Base-by-base conservation (phyloP, 768 basidiomycete genomes). In the Phylloporus sp. region DNA sequence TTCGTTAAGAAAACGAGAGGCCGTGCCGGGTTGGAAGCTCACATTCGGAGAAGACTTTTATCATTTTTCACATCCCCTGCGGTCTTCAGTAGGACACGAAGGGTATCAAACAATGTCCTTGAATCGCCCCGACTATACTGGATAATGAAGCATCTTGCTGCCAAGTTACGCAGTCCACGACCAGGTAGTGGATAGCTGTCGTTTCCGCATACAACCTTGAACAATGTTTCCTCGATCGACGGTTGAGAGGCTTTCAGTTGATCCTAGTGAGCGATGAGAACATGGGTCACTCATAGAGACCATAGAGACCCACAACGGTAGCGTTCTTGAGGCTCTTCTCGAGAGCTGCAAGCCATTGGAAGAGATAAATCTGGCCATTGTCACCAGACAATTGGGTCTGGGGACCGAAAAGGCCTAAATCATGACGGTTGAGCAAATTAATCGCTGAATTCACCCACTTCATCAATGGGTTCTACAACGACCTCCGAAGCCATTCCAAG, bases 81-180 rank as follows among this genome's bases (percentile, higher is more conserved):
- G 20, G 86, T 77, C 70, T 82, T 89, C 47, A 95, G 70, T 52
- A 97, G 79, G 2, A 79, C 66, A 62, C 92, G 86, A 26, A 95
- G 68, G 6, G 88, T 88, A 62, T 99, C 95, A 59, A 94, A 97
- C 49, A 97, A 69, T 2, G 85, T 82, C 68, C 84, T 80, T 0
- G 87, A 86, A 65, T 97, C 95, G 59, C 88, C 90, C 16, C 84
- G 80, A 29, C 76, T 79, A 70, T 94, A 94, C 15, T 95, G 57
- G 20, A 74, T 66, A 38, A 90, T 68, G 41, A 97, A 71, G 61
- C 91, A 93, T 75, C 89, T 75, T 9, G 88, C 82, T 42, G 88
- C 80, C 5, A 91, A 74, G 52, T 87, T 85, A 35, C 95, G 81
- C 38, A 93, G 71, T 3, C 91, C 91, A 10, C 94, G 85, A 39